A percentile compares a stretch with the other conserved stretches of the same genome.
Conservation (phyloP, 768 basidiomycete species). For the Boletus vinaceobasis region DNA sequence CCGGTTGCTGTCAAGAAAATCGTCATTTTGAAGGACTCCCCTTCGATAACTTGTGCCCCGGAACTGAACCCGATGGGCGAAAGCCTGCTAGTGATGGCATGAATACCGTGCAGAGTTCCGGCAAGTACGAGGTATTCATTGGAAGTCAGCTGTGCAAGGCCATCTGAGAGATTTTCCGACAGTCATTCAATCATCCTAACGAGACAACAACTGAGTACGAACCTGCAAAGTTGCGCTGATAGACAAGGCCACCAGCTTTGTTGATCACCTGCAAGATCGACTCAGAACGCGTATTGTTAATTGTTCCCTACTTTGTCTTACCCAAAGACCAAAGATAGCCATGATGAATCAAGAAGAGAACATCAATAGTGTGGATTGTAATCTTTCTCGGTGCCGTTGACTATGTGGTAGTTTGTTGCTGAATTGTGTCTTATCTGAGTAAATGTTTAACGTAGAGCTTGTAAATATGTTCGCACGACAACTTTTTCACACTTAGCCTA, state of each 20-base stretch:
- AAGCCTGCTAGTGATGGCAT: conserved; percentile 93
- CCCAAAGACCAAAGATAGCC: conserved; percentile 84
- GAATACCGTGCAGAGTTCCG: conserved; percentile 95
- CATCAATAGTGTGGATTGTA: not conserved
- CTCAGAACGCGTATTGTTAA: not conserved
- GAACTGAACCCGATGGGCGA: conserved; percentile 81
- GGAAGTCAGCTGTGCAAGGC: conserved; percentile 84
- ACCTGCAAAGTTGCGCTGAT: conserved; percentile 92
- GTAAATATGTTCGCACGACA: conserved; percentile 13
- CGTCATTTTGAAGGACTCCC: conserved; percentile 92
- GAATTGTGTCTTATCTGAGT: not conserved
- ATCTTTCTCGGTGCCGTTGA: not conserved
- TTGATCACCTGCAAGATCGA: conserved; percentile 73
- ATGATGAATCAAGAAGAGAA: conserved; percentile 36
- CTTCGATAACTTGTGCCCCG: conserved; percentile 93
- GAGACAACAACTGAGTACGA: conserved; percentile 14
- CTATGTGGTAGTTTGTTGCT: not conserved
- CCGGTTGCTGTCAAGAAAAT: conserved; percentile 90
- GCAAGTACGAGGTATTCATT: conserved; percentile 96
- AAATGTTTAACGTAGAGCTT: no score
- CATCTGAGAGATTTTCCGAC: conserved; percentile 52
- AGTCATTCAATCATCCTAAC: not conserved
- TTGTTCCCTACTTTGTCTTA: conserved; percentile 31
- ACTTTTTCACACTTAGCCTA: not conserved
- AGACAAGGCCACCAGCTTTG: conserved; percentile 96